phyloP scores from a whole-genome alignment of 345 rosid species.

The Firmiana major region DNA sequence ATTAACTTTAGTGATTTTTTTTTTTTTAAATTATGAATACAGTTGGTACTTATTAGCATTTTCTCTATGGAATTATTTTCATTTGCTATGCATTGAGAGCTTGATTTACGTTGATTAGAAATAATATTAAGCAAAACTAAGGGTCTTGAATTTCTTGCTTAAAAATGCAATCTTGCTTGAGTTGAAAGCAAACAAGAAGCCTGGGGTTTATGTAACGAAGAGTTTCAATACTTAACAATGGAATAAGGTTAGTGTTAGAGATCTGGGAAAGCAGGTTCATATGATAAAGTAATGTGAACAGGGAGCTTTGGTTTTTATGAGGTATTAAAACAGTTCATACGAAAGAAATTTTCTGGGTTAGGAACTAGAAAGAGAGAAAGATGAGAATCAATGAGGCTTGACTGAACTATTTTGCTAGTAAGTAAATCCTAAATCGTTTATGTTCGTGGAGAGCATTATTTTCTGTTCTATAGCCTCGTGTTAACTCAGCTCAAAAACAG shows the following conservation, averaged over 20 bases:
- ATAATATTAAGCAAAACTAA: not conserved
- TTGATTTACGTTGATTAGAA: too few species aligned
- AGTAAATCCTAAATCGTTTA: not conserved
- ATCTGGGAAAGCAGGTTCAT: not conserved
- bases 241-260: slow-evolving; percentile 2
- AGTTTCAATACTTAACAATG: not conserved
- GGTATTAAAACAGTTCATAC: not conserved
- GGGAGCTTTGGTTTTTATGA: not conserved
- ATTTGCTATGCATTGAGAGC: too few species aligned
- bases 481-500: not conserved
- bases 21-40: too few species aligned
- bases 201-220: not conserved
- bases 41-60: not conserved
- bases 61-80: not conserved
- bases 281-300: not conserved
- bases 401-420: not conserved
- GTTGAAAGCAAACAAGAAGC: not conserved
- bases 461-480: not conserved
- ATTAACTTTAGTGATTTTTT: too few species aligned
- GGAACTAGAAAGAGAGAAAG: not conserved
- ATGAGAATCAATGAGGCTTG: not conserved
- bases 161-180: not conserved
- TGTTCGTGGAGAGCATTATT: not conserved
- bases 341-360: not conserved
- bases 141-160: not conserved